Conservation (phyloP, 2,329 filamentous ascomycete species). For the Xylariaceae sp. region DNA sequence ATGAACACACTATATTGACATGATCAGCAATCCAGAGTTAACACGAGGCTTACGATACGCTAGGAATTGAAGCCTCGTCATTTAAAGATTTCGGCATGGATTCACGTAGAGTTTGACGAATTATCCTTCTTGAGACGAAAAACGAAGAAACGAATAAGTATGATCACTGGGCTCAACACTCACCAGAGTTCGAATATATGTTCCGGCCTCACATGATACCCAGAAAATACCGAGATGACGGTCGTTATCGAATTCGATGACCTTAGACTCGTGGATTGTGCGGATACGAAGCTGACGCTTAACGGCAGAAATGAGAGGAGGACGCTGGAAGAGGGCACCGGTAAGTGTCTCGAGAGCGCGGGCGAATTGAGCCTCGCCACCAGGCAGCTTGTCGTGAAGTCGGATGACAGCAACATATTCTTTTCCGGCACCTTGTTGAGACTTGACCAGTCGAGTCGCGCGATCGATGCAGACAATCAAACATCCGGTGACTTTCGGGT, state of each 20-base stretch:
- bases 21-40: not conserved
- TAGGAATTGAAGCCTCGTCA: too few species aligned
- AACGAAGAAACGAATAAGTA: not conserved
- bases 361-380: slow-evolving; percentile 87
- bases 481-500: slow-evolving; percentile 77
- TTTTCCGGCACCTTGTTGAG: slow-evolving; percentile 97
- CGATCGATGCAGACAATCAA: slow-evolving; percentile 81
- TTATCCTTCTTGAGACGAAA: not conserved
- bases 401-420: slow-evolving; percentile 97
- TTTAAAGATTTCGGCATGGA: too few species aligned
- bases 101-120: not conserved
- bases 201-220: slow-evolving; percentile 98
- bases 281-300: slow-evolving; percentile 98
- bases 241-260: slow-evolving; percentile 97
- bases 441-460: slow-evolving; percentile 96
- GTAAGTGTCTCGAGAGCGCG: slow-evolving; percentile 93
- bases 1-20: slow-evolving; percentile 65
- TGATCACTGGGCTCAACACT: slow-evolving; percentile 10
- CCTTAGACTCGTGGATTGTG: slow-evolving; percentile 95
- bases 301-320: slow-evolving; percentile 94
- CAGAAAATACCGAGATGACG: slow-evolving; percentile 97
- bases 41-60: too few species aligned
- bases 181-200: slow-evolving; percentile 88
- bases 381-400: slow-evolving; percentile 91
- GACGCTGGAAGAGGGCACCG: slow-evolving; percentile 94